These are phyloP conservation scores for Cercospora sp. DNA, from an alignment of 2,329 filamentous ascomycete genomes.

Conservation along the genomic window DNA sequence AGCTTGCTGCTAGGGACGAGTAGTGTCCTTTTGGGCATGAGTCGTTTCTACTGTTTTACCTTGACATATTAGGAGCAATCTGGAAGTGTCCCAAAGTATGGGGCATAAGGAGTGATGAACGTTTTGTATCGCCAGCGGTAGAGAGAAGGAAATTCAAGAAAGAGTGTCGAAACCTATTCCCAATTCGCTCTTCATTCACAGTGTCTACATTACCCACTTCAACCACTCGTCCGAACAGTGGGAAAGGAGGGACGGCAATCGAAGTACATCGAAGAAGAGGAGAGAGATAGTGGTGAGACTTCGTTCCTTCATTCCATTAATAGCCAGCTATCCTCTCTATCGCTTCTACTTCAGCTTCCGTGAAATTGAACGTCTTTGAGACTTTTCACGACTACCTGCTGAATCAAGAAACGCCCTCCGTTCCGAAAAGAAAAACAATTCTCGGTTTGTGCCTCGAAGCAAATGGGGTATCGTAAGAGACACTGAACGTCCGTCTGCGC, in stretches of 20 bases:
- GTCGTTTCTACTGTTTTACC: neutral
- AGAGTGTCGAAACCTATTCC: too few species aligned
- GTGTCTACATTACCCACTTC: too few species aligned
- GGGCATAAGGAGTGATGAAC: neutral
- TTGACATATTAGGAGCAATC: neutral
- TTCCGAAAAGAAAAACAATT: neutral
- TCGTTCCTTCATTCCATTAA: too few species aligned
- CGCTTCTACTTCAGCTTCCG: neutral
- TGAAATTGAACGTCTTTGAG: too few species aligned
- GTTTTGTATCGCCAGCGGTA: neutral
- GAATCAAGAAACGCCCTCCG: neutral
- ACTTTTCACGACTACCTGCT: neutral
- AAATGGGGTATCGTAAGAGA: constrained; percentile 3
- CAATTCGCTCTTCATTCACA: too few species aligned
- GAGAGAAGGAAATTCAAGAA: neutral
- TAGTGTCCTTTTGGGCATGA: too few species aligned
- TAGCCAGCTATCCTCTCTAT: too few species aligned
- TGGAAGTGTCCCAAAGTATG: neutral
- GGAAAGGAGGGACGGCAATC: too few species aligned
- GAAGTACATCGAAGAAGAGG: too few species aligned
- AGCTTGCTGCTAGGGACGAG: too few species aligned
- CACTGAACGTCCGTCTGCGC: neutral
- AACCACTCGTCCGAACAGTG: too few species aligned
- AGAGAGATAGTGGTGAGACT: too few species aligned
- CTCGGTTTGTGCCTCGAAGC: neutral